Percentiles rank a stretch among this genome's conserved stretches.
Evolutionary conservation across 352 stramenopile genomes (phyloP).

Genomic region (Phytophthora pistaciae): DNA sequence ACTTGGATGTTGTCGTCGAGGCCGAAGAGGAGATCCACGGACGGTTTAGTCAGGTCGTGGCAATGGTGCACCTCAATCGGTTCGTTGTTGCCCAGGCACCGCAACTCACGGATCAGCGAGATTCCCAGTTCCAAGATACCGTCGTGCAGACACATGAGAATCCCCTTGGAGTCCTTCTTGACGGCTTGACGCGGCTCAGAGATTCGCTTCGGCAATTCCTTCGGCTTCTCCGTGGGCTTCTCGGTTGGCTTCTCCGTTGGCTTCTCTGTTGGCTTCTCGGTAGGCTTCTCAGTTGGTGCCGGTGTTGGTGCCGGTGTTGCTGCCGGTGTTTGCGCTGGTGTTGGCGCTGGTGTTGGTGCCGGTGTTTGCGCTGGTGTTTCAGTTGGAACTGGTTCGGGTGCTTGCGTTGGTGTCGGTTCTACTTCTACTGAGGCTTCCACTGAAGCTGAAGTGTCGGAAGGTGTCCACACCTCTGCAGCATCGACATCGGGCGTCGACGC

Average conservation of each 20-base stretch:
- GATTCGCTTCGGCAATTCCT: conserved; percentile 27
- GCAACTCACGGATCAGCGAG: conserved; percentile 60
- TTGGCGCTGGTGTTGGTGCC: conserved; percentile 2
- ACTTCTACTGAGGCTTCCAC: conserved; percentile 4
- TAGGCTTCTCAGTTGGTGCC: conserved; percentile 9
- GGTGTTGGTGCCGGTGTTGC: neutral
- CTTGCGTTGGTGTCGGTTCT: conserved; percentile 4
- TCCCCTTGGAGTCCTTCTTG: conserved; percentile 46
- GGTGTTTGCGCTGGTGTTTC: conserved; percentile 4
- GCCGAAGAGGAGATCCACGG: conserved; percentile 40
- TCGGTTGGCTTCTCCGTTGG: conserved; percentile 14
- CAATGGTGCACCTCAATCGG: conserved; percentile 70
- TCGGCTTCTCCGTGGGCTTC: conserved; percentile 29
- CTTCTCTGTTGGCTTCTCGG: conserved; percentile 12
- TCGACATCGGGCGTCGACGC: conserved; percentile 7
- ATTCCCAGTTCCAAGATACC: conserved; percentile 50
- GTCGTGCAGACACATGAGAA: conserved; percentile 56
- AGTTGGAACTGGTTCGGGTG: neutral
- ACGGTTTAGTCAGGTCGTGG: conserved; percentile 47
- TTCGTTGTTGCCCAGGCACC: conserved; percentile 56
- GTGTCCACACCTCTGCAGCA: conserved; percentile 13
- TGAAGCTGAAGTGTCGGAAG: conserved; percentile 15
- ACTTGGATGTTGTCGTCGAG: conserved; percentile 52
- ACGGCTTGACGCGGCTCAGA: conserved; percentile 33
- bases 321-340: conserved; percentile 1